Base-by-base conservation (phyloP, 495 filamentous ascomycete species). In the Aspergillus steynii region DNA sequence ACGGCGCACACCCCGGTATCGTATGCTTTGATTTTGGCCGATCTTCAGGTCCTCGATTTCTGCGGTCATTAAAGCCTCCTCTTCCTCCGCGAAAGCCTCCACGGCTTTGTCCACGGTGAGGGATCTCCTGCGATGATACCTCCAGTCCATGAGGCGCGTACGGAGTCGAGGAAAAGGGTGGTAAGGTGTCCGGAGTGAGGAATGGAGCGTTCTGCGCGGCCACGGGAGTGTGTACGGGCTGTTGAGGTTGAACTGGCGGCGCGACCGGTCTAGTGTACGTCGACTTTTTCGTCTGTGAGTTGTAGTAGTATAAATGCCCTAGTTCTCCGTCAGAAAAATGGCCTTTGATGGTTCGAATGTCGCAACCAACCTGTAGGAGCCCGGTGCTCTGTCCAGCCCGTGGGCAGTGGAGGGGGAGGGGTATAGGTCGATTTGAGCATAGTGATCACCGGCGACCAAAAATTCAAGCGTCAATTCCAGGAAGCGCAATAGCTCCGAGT, bases 361-460 rank as follows among this genome's bases (percentile, higher is more conserved):
- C 3, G n/a, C 14, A 37, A 74, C 75, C 37, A 67, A 87, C 87
- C 93, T 59, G 90, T 88, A 15, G 93, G 93, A 59, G 94, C 91
- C 79, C 89, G 92, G 75, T 97, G 93, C 74, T 96, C 91, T 29
- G 91, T 91, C 93, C 93, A 98, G 27, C 91, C 94, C 27, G 86
- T 82, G 7, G 88, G 87, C 3, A 97, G 77, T 20, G 90, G 86
- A 53, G 81, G 78, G 34, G 77, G 76, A 20, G 77, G 62, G 28
- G 61, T 68, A 59, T 81, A 77, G 32, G 78, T 80, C 1, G 78
- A 81, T 56, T 69, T 80, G 12, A 81, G 69, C 76, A 81, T 80
- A 31, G 26, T 68, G 3, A 29, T 45, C 27, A 32, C 55, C 29
- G 48, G 47, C 46, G 27, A 37, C 14, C 6, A 32, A 46, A 7